Percentiles rank a stretch among this genome's conserved stretches.
Evolutionary conservation across 108 stramenopile genomes (phyloP).

Genomic region (Hondaea fermentalgiana): DNA sequence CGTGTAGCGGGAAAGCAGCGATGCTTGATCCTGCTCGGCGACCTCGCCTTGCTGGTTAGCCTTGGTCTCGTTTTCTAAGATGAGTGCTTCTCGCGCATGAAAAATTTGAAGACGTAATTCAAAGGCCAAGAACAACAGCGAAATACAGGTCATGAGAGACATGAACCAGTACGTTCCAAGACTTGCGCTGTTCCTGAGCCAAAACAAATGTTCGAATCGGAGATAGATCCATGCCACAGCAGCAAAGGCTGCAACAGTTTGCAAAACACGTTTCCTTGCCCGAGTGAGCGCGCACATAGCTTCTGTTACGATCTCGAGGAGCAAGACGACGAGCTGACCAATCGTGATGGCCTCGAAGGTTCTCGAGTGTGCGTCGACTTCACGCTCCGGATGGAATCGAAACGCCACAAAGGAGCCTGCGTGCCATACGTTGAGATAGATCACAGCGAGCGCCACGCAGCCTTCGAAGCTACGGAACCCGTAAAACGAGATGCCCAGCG

Average conservation of each 20-base stretch:
- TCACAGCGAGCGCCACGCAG: background rate
- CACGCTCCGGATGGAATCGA: background rate
- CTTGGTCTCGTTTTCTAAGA: background rate
- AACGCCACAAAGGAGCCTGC: background rate
- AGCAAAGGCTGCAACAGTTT: background rate
- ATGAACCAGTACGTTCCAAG: background rate
- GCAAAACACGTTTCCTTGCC: background rate
- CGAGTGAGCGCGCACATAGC: background rate
- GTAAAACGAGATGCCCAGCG: background rate
- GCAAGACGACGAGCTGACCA: background rate
- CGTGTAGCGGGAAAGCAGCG: background rate
- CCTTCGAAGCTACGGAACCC: background rate
- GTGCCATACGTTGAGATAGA: background rate
- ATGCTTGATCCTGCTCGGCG: background rate
- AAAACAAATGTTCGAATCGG: background rate
- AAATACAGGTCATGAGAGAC: background rate
- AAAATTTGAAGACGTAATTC: background rate
- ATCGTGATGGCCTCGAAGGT: background rate
- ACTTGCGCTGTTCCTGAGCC: background rate
- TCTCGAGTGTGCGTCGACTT: background rate
- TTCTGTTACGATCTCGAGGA: background rate
- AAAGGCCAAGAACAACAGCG: background rate
- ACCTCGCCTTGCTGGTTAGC: background rate
- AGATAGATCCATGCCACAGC: background rate
- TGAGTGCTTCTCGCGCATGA: background rate